Evolutionary conservation across 257 asterid species (phyloP).

Genomic region (Scutellaria minor): DNA sequence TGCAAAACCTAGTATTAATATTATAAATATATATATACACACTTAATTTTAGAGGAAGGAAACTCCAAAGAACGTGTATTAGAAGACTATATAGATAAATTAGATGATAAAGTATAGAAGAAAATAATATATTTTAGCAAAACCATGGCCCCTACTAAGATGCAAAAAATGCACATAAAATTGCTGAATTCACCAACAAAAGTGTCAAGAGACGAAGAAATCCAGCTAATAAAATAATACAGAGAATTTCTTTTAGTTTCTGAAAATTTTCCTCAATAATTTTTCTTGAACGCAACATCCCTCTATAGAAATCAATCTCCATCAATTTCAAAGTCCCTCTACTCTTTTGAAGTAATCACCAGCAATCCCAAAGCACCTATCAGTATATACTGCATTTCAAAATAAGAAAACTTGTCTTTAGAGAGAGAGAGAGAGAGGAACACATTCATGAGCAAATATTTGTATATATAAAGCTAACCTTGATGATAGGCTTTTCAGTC

Average conservation of each 20-base stretch:
- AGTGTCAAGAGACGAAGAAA: background rate
- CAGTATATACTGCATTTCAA: slow-evolving; percentile 72
- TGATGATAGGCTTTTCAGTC: slow-evolving; percentile 98
- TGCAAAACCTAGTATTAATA: too few relatives aligned
- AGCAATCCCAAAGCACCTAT: slow-evolving; percentile 92
- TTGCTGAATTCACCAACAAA: slow-evolving; percentile 20
- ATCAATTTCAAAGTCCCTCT: slow-evolving; percentile 1
- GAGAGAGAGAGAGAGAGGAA: background rate
- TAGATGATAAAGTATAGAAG: too few relatives aligned
- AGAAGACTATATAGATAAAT: too few relatives aligned
- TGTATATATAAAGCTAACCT: slow-evolving; percentile 51
- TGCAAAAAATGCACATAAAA: background rate
- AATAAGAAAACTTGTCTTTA: background rate
- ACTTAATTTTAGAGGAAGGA: too few relatives aligned
- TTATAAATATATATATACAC: too few relatives aligned
- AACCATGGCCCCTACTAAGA: background rate
- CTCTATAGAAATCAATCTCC: too few relatives aligned
- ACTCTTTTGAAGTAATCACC: slow-evolving; percentile 93
- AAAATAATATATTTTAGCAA: background rate
- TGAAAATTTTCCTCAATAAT: slow-evolving; percentile 20
- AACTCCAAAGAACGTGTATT: too few relatives aligned
- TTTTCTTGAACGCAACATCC: background rate
- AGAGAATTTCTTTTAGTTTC: slow-evolving; percentile 22
- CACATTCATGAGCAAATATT: background rate
- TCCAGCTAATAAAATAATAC: slow-evolving; percentile 22